A percentile compares a stretch with the other conserved stretches of the same genome.
These are phyloP conservation scores for Nicotiana knightiana DNA, from an alignment of 257 asterid genomes.

Conservation along the genomic window DNA sequence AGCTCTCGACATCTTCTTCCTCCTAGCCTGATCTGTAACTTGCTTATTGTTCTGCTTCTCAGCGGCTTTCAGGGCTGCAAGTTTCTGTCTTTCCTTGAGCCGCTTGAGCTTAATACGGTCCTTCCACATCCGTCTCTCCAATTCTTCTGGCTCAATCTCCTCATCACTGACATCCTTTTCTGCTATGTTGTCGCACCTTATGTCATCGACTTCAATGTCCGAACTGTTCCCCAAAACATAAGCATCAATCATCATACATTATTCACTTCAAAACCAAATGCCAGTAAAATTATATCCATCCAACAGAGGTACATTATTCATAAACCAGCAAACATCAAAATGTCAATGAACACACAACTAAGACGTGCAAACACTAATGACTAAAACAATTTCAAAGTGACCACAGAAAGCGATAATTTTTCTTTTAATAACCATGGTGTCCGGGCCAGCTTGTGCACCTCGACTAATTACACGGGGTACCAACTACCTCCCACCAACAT, in stretches of 20 bases:
- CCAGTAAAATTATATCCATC: not conserved
- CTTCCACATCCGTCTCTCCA: constrained; percentile 73
- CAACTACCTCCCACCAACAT: not conserved
- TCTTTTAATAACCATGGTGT: not conserved
- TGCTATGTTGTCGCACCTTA: constrained; percentile 37
- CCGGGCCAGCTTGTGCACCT: not conserved
- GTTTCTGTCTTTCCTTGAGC: constrained; percentile 54
- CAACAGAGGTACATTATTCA: not conserved
- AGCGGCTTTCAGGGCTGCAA: constrained; percentile 44
- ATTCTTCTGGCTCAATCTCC: constrained; percentile 55
- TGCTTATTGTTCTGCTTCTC: constrained; percentile 52
- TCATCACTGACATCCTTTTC: constrained; percentile 74
- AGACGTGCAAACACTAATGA: not conserved
- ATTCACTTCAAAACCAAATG: not conserved
- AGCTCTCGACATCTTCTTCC: constrained; percentile 72
- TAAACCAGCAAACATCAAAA: not conserved
- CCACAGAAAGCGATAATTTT: not conserved
- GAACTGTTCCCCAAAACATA: constrained; percentile 37
- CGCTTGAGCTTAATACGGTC: constrained; percentile 62
- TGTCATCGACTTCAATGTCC: constrained; percentile 53
- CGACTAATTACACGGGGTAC: not conserved
- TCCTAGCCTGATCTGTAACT: constrained; percentile 48
- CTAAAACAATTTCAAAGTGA: not conserved
- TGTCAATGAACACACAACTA: not conserved
- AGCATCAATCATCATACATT: constrained; percentile 12